A percentile compares a stretch with the other conserved stretches of the same genome.
phyloP scores from a whole-genome alignment of 371 early-diverging fungal species.

The Saksenaea vasiformis region DNA sequence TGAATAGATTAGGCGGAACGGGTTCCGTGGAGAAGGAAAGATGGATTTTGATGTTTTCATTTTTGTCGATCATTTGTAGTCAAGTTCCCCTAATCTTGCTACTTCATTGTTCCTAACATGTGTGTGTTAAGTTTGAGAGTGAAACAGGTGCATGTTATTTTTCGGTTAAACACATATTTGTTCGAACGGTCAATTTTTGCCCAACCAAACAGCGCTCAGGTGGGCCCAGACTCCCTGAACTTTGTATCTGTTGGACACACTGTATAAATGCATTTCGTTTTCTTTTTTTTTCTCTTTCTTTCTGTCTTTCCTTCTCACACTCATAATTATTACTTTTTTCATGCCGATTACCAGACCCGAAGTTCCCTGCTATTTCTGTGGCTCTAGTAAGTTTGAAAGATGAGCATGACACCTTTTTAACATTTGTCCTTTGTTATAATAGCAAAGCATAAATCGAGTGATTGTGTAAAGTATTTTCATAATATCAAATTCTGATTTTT shows the following conservation, averaged over 20 bases:
- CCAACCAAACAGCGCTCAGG: background rate
- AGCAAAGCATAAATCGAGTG: conserved; percentile 21
- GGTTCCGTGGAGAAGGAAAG: background rate
- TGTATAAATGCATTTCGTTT: conserved; percentile 7
- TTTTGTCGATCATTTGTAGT: background rate
- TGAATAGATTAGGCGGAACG: background rate
- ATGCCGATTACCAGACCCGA: background rate
- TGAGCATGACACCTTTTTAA: background rate
- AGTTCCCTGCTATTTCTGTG: conserved; percentile 8
- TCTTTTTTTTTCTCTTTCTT: conserved; percentile 5
- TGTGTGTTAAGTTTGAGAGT: background rate
- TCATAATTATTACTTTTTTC: background rate
- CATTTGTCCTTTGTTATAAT: background rate
- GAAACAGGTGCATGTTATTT: background rate
- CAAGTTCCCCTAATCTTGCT: background rate
- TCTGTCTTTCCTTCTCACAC: background rate
- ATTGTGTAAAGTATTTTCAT: conserved; percentile 20
- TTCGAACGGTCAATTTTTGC: background rate
- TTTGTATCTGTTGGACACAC: background rate
- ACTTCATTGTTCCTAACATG: background rate
- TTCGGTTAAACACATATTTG: background rate
- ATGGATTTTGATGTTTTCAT: background rate
- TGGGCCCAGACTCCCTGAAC: background rate
- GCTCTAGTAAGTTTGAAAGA: conserved; percentile 15
- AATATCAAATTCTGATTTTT: background rate